Evolutionary conservation across 2,329 filamentous ascomycete species (phyloP), one percentile per base, ranked within the genome.

Genomic region (Madurella mycetomatis): DNA sequence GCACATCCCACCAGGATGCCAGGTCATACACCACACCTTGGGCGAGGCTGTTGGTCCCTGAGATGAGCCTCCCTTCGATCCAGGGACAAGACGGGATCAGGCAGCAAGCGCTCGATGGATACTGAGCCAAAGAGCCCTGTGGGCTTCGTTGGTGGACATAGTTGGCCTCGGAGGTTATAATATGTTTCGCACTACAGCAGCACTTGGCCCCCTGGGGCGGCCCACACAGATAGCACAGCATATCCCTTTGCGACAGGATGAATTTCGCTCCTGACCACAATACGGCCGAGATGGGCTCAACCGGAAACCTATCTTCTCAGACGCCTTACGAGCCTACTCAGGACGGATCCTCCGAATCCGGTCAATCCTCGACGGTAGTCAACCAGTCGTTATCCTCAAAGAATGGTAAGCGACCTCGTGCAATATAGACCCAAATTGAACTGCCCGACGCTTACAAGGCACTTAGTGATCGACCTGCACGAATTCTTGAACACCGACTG

Each of bases 231-330:
- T 9, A 37, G 34, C 34, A 9, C 34, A 11, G 4, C 34, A 11
- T 37, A 15, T 9, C 34, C 34, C 11, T 37, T 37, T 37, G 2
- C 13, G 11, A 15, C 9, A 15, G 4, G 9, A 37, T 37, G 12
- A 30, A 34, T 19, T 43, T 50, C 32, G 40, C 48, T 32, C 11
- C 40, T 7, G 48, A 50, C n/a, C 19, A 46, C 2, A 47, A 54
- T 18, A 18, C 9, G 9, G 52, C 52, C 30, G 52, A 54, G 19
- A 34, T 31, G 39, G 52, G 31, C 2, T 9, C 12, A 47, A 19
- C 16, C n/a, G 30, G 17, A 16, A 30, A 39, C 39, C 25, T 30
- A 25, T 32, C 44, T 18, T 32, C 37, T 30, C 39, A 44, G 30
- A 37, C 4, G 3, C 7, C 7, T 7, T 7, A 25, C 34, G 11